A percentile compares a stretch with the other conserved stretches of the same genome.
phyloP scores from a whole-genome alignment of 768 basidiomycete species.

The Fomitopsis serialis region DNA sequence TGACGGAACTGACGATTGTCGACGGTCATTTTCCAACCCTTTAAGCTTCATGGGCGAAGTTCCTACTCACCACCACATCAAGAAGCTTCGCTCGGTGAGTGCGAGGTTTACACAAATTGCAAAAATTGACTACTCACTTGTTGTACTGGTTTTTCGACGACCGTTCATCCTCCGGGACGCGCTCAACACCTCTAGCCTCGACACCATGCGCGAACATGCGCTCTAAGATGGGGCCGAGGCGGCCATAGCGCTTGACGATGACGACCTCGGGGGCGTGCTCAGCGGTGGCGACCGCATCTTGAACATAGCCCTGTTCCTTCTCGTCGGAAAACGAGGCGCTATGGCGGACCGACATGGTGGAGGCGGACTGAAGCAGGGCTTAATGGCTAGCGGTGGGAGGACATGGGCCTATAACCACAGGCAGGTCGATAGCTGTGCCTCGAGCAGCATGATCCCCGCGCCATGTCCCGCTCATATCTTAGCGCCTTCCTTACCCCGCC shows the following conservation, averaged over 20 bases:
- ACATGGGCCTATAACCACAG: not conserved
- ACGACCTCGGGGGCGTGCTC: conserved; percentile 15
- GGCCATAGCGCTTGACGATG: conserved; percentile 18
- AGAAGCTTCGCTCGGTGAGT: conserved; percentile 23
- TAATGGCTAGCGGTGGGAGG: not conserved
- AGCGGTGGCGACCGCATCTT: conserved; percentile 6
- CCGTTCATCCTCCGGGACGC: conserved; percentile 45
- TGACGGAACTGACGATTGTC: conserved; percentile 34
- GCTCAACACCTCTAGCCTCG: conserved; percentile 50
- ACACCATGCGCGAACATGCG: conserved; percentile 43
- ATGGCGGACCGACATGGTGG: conserved; percentile 7
- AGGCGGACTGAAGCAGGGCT: not conserved
- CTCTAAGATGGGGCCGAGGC: conserved; percentile 19
- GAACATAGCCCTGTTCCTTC: conserved; percentile 18
- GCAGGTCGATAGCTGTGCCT: not conserved
- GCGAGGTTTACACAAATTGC: not conserved
- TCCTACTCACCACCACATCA: conserved; percentile 39
- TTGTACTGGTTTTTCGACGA: conserved; percentile 40
- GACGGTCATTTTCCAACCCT: not conserved
- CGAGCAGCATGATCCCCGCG: not conserved
- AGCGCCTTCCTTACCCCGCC: not conserved
- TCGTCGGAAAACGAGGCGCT: conserved; percentile 9
- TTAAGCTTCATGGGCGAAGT: not conserved
- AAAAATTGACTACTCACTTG: conserved; percentile 28
- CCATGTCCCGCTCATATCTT: not conserved